These are phyloP conservation scores for Diaporthe sp. DNA, from an alignment of 2,329 filamentous ascomycete species.

Conservation along the genomic window DNA sequence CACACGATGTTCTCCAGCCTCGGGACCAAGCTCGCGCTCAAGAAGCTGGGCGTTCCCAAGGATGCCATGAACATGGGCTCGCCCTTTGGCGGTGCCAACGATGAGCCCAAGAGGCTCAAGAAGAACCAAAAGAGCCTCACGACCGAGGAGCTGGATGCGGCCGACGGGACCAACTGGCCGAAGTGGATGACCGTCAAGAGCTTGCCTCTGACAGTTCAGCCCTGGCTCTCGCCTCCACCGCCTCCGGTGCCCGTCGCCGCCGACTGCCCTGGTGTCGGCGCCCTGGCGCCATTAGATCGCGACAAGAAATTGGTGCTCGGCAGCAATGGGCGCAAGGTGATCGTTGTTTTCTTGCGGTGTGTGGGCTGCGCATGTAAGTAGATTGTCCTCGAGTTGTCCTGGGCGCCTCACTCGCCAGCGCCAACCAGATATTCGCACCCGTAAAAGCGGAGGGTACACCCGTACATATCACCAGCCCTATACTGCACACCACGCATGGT, in stretches of 20 bases:
- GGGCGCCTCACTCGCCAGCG: background rate
- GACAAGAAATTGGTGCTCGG: constrained; percentile 56
- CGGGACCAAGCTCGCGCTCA: constrained; percentile 71
- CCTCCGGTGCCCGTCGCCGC: constrained; percentile 61
- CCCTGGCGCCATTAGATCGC: constrained; percentile 62
- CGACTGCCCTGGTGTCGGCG: constrained; percentile 62
- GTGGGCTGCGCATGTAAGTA: constrained; percentile 69
- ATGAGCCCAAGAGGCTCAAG: constrained; percentile 48
- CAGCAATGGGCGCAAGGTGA: constrained; percentile 56
- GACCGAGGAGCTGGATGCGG: background rate
- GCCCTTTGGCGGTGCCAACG: constrained; percentile 43
- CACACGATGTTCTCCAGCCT: constrained; percentile 68
- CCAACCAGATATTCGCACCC: background rate
- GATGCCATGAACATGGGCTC: constrained; percentile 62
- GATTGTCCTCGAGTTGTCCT: background rate
- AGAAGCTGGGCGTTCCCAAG: constrained; percentile 67
- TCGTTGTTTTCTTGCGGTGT: constrained; percentile 68
- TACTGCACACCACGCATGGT: too few relatives aligned
- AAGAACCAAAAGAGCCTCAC: constrained; percentile 45
- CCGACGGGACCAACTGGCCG: constrained; percentile 49
- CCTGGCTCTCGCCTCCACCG: constrained; percentile 66
- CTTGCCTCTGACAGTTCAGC: constrained; percentile 66
- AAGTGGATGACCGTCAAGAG: constrained; percentile 65
- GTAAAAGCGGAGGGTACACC: too few relatives aligned
- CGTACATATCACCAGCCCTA: too few relatives aligned